phyloP scores from a whole-genome alignment of 495 filamentous ascomycete genomes.

The Xylaria castorea region DNA sequence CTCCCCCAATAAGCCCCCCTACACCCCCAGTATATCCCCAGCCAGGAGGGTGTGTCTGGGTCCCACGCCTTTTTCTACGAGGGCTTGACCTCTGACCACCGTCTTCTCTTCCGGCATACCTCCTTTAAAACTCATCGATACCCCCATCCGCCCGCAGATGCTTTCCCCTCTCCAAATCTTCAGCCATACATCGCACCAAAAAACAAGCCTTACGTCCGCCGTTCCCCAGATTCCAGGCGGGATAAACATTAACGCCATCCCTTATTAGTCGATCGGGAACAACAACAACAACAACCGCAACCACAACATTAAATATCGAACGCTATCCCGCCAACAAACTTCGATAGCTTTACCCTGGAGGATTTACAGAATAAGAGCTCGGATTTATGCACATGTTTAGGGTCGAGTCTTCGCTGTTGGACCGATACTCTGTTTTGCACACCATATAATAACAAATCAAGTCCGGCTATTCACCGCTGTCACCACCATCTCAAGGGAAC shows the following conservation, averaged over 20 bases:
- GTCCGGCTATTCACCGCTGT: not conserved
- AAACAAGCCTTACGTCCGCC: conserved; percentile 22
- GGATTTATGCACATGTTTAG: not conserved
- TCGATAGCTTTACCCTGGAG: not conserved
- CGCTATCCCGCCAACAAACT: not conserved
- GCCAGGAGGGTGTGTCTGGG: conserved; percentile 22
- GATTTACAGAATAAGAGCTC: not conserved
- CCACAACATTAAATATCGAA: not conserved
- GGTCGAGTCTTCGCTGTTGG: conserved; percentile 1
- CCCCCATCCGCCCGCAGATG: conserved; percentile 40
- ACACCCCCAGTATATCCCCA: conserved; percentile 29
- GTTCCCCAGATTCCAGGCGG: conserved; percentile 27
- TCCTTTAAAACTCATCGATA: conserved; percentile 46
- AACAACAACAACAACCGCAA: not conserved
- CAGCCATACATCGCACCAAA: conserved; percentile 32
- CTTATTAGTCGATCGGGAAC: not conserved
- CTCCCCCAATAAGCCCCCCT: not conserved
- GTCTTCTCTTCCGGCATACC: conserved; percentile 29
- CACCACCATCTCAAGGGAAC: conserved; percentile 21
- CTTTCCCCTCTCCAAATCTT: conserved; percentile 40
- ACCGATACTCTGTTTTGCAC: not conserved
- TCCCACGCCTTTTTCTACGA: conserved; percentile 18
- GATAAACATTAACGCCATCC: not conserved
- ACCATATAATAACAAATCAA: not conserved
- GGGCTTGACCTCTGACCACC: conserved; percentile 36